These are phyloP conservation scores for Ganoderma boninense DNA, from an alignment of 1,284 basidiomycete genomes.

Conservation along the genomic window DNA sequence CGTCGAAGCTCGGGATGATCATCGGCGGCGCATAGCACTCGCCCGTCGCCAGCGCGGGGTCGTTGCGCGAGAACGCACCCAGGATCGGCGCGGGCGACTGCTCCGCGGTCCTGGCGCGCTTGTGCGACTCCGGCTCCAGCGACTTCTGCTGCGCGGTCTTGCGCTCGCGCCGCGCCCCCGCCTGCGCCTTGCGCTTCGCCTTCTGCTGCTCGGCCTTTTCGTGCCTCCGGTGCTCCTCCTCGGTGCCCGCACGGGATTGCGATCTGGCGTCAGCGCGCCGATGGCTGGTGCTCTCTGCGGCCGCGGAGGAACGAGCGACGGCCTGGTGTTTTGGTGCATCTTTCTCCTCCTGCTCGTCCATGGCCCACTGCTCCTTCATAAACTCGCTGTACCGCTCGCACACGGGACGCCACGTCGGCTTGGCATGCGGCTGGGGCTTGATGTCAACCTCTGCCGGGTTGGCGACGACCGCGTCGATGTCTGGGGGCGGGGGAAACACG, in stretches of 20 bases:
- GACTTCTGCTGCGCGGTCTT: slow-evolving; percentile 28
- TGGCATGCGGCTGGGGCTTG: slow-evolving; percentile 40
- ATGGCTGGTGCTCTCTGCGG: neutral
- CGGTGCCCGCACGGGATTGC: slow-evolving; percentile 11
- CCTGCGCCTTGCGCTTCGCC: slow-evolving; percentile 39
- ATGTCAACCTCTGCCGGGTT: slow-evolving; percentile 39
- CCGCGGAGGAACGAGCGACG: neutral
- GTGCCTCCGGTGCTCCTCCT: slow-evolving; percentile 24
- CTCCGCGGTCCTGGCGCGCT: slow-evolving; percentile 30
- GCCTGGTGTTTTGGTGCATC: slow-evolving; percentile 47
- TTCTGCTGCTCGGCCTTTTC: slow-evolving; percentile 38
- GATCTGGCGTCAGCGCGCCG: neutral
- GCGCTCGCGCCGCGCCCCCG: slow-evolving; percentile 36
- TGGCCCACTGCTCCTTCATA: slow-evolving; percentile 77
- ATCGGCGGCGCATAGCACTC: slow-evolving; percentile 35
- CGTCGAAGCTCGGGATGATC: slow-evolving; percentile 25
- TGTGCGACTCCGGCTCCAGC: slow-evolving; percentile 26
- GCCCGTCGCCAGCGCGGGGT: slow-evolving; percentile 17
- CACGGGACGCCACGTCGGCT: slow-evolving; percentile 75
- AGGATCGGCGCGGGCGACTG: slow-evolving; percentile 18
- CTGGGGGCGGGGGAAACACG: slow-evolving; percentile 76
- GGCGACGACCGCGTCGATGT: slow-evolving; percentile 71
- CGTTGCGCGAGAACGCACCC: slow-evolving; percentile 15
- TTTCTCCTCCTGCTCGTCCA: slow-evolving; percentile 75
- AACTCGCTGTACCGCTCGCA: slow-evolving; percentile 83